A percentile compares a stretch with the other conserved stretches of the same genome.
phyloP scores from a whole-genome alignment of 768 basidiomycete species.

The Dendrothele bispora region DNA sequence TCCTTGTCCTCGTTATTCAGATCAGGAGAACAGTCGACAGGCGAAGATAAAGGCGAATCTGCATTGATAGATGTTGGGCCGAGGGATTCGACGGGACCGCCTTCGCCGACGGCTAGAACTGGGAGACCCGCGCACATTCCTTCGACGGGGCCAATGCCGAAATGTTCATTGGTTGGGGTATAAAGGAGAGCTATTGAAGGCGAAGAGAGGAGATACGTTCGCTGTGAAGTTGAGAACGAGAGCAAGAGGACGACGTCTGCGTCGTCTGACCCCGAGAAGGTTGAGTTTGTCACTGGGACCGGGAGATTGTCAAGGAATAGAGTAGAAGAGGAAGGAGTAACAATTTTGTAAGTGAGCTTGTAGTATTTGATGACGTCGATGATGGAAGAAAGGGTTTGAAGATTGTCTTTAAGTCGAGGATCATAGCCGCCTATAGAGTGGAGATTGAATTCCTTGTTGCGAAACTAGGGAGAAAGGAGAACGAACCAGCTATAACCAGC shows the following conservation, averaged over 20 bases:
- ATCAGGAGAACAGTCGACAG: no score
- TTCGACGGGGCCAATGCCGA: conserved; percentile 95
- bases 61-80: no score
- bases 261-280: conserved; percentile 27
- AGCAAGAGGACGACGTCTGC: conserved; percentile 85
- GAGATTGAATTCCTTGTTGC: neutral
- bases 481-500: conserved; percentile 76
- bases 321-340: conserved; percentile 44
- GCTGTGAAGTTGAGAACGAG: conserved; percentile 85
- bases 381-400: conserved; percentile 62
- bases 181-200: conserved; percentile 75
- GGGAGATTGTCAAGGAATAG: conserved; percentile 24
- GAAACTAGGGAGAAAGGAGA: neutral
- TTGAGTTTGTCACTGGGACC: conserved; percentile 42
- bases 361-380: conserved; percentile 50
- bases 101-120: conserved; percentile 82
- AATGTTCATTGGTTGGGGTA: conserved; percentile 94
- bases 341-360: conserved; percentile 58
- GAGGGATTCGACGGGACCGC: conserved; percentile 90
- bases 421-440: conserved; percentile 79
- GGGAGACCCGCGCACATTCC: conserved; percentile 92
- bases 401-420: conserved; percentile 82
- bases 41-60: no score
- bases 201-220: conserved; percentile 74
- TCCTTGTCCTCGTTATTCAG: conserved; percentile 34